These are phyloP conservation scores for Septoria linicola DNA, from an alignment of 2,329 filamentous ascomycete species.

Conservation along the genomic window DNA sequence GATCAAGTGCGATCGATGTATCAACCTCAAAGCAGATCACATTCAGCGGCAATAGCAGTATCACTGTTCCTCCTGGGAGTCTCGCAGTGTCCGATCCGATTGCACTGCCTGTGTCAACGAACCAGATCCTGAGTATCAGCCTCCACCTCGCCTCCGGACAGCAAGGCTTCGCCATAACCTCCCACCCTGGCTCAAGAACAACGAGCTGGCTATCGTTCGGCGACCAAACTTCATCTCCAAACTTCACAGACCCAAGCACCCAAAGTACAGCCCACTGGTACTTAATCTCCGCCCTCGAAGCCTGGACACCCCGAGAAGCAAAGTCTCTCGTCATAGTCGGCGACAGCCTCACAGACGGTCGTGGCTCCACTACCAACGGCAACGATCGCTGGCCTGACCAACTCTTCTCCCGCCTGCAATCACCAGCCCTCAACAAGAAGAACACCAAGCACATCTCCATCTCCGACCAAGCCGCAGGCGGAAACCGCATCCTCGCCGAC, in stretches of 20 bases:
- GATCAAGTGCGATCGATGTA: conserved; percentile 54
- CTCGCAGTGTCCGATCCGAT: conserved; percentile 63
- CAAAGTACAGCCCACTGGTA: conserved; percentile 53
- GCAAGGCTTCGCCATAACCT: conserved; percentile 57
- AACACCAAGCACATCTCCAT: conserved; percentile 53
- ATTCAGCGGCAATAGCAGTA: conserved; percentile 56
- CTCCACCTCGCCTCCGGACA: conserved; percentile 61
- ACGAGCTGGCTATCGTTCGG: conserved; percentile 61
- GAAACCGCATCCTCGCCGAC: conserved; percentile 63
- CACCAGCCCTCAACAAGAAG: conserved; percentile 44
- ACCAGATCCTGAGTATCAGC: conserved; percentile 57
- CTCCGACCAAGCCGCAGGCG: conserved; percentile 66
- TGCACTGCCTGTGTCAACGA: conserved; percentile 52
- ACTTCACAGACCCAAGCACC: conserved; percentile 44
- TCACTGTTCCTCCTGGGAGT: conserved; percentile 56
- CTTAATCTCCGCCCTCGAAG: conserved; percentile 59
- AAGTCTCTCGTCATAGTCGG: conserved; percentile 57
- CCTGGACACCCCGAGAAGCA: conserved; percentile 47
- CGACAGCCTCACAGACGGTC: conserved; percentile 66
- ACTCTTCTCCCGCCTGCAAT: conserved; percentile 51
- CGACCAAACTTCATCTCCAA: conserved; percentile 53
- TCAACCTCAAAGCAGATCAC: conserved; percentile 55
- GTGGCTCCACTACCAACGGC: conserved; percentile 57
- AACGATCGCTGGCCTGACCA: conserved; percentile 64
- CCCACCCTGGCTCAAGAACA: conserved; percentile 64